These are phyloP conservation scores for Hymenotorrendiella dingleyae DNA, from an alignment of 2,329 filamentous ascomycete species.

Conservation along the genomic window DNA sequence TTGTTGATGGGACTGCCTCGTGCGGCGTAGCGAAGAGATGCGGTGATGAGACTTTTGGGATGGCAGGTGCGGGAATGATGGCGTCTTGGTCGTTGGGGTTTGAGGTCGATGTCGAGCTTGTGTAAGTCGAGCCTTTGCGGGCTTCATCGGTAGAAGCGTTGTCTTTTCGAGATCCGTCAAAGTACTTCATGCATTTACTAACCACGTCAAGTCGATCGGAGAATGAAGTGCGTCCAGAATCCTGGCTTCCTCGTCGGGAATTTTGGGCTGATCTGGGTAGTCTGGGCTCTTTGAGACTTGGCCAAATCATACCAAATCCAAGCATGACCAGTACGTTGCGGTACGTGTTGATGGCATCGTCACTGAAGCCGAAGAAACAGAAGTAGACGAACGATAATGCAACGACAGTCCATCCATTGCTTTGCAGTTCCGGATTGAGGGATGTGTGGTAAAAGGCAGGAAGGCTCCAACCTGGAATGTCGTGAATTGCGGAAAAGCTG, in stretches of 20 bases:
- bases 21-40: neutral
- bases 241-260: neutral
- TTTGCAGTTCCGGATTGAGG: constrained; percentile 35
- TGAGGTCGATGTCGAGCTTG: neutral
- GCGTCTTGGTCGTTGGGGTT: neutral
- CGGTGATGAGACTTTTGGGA: constrained; percentile 2
- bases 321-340: constrained; percentile 12
- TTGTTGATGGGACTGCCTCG: neutral
- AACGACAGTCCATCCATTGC: constrained; percentile 54
- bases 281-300: constrained; percentile 16
- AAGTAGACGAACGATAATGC: constrained; percentile 50
- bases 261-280: neutral
- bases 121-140: neutral
- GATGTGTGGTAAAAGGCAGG: constrained; percentile 40
- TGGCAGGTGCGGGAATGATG: neutral
- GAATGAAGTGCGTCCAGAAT: constrained; percentile 6
- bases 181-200: constrained; percentile 19
- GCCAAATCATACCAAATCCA: constrained; percentile 22
- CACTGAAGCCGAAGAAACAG: constrained; percentile 58
- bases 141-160: constrained; percentile 5
- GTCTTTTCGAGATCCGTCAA: constrained; percentile 14
- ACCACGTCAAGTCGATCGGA: constrained; percentile 21
- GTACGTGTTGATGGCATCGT: constrained; percentile 53
- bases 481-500: constrained; percentile 49
- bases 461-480: constrained; percentile 38